Percentiles rank a stretch among this genome's conserved stretches.
These are phyloP conservation scores for Cymbopogon flexuosus DNA, from an alignment of 202 grass and related monocot genomes.

Conservation along the genomic window DNA sequence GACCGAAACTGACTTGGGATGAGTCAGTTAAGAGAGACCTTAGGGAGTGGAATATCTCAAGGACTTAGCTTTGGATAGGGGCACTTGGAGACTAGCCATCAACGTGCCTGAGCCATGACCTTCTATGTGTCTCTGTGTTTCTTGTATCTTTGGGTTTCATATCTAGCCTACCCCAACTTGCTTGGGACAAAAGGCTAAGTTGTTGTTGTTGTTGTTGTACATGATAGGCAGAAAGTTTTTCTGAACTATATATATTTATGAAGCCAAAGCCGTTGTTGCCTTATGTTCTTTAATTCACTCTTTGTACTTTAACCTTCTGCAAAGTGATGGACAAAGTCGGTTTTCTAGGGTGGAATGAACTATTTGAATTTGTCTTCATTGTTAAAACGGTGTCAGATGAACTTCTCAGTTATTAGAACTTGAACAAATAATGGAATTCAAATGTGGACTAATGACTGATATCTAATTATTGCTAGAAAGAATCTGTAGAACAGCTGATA, in stretches of 20 bases:
- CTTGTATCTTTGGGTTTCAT: too few species aligned
- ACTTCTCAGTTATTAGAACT: background rate
- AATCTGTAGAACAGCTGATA: background rate
- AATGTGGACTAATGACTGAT: background rate
- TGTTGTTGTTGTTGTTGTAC: too few species aligned
- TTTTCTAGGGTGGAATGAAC: slow-evolving; percentile 27
- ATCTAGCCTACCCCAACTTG: too few species aligned
- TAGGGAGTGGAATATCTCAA: too few species aligned
- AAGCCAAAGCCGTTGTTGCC: background rate
- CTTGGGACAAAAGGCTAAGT: too few species aligned
- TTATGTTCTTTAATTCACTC: background rate
- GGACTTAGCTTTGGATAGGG: too few species aligned
- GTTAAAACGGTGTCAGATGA: background rate
- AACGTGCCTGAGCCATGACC: too few species aligned
- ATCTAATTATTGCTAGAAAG: background rate
- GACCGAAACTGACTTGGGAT: too few species aligned
- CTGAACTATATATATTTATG: slow-evolving; percentile 15
- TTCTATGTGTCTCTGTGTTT: too few species aligned
- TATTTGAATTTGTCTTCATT: background rate
- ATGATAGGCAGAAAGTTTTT: slow-evolving; percentile 1
- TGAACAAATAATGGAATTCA: background rate
- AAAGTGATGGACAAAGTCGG: background rate
- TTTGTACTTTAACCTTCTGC: background rate
- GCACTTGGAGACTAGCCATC: too few species aligned
- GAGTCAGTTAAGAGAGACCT: too few species aligned